phyloP scores from a whole-genome alignment of 345 rosid species.

The Leavenworthia alabamica region DNA sequence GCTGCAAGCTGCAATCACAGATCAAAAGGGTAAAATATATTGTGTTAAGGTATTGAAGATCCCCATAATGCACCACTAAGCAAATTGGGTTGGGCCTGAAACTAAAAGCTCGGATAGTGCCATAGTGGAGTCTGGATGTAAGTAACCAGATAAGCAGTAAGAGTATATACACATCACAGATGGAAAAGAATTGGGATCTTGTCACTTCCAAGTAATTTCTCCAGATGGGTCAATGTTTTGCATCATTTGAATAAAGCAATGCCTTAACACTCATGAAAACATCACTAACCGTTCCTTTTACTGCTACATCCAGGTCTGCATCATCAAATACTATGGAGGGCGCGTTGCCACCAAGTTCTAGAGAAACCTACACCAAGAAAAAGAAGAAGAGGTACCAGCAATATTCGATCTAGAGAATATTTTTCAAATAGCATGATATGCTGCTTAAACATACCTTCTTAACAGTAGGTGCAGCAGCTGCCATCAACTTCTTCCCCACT shows the following conservation, averaged over 20 bases:
- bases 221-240: slow-evolving; percentile 1
- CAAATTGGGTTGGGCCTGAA: not conserved
- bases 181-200: not conserved
- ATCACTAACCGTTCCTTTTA: slow-evolving; percentile 85
- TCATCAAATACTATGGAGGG: slow-evolving; percentile 96
- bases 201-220: not conserved
- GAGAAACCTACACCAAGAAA: slow-evolving; percentile 51
- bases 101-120: not conserved
- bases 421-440: not conserved
- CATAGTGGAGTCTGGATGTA: slow-evolving; percentile 5
- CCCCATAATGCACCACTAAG: not conserved
- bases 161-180: not conserved
- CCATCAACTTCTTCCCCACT: slow-evolving; percentile 97
- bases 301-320: slow-evolving; percentile 88
- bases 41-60: not conserved
- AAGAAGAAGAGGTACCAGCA: slow-evolving; percentile 14
- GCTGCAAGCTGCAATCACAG: slow-evolving; percentile 72
- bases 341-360: slow-evolving; percentile 98
- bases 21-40: slow-evolving; percentile 8
- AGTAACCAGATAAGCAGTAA: not conserved
- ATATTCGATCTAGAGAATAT: not conserved
- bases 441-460: slow-evolving; percentile 54
- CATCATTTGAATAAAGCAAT: not conserved
- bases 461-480: slow-evolving; percentile 88
- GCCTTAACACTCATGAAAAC: not conserved